phyloP scores from a whole-genome alignment of 2,329 filamentous ascomycete genomes.

The Alternaria hordeiaustralica region DNA sequence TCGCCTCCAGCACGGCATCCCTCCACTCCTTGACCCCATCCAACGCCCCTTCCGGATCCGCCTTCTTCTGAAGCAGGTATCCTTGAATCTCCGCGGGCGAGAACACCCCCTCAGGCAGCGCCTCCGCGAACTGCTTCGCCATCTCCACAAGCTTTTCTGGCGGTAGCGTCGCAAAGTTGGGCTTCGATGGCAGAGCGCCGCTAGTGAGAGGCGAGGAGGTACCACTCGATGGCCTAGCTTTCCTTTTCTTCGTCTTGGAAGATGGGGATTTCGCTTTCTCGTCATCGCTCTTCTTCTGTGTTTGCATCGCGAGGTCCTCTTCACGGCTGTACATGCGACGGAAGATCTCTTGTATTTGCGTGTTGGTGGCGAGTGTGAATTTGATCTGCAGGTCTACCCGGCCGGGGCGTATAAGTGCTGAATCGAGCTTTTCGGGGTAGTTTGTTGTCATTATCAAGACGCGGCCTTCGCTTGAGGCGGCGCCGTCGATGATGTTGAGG shows the following conservation, averaged over 20 bases:
- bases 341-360: constrained; percentile 21
- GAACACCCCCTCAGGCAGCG: constrained; percentile 8
- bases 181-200: background rate
- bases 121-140: constrained; percentile 11
- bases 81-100: constrained; percentile 24
- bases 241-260: background rate
- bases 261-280: background rate
- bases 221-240: background rate
- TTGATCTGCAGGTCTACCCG: constrained; percentile 60
- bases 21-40: constrained; percentile 1
- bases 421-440: constrained; percentile 39
- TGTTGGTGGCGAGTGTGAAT: constrained; percentile 23
- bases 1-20: constrained; percentile 9
- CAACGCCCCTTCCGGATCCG: constrained; percentile 10
- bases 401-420: constrained; percentile 67
- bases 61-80: constrained; percentile 12
- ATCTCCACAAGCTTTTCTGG: background rate
- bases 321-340: constrained; percentile 26
- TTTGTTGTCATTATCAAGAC: constrained; percentile 42
- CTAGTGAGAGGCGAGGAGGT: background rate
- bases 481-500: constrained; percentile 83
- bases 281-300: background rate
- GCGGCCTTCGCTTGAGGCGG: constrained; percentile 73
- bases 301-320: background rate
- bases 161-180: background rate